phyloP scores from a whole-genome alignment of 805 yeast species.

The Trichomonascus vanleenenianus region DNA sequence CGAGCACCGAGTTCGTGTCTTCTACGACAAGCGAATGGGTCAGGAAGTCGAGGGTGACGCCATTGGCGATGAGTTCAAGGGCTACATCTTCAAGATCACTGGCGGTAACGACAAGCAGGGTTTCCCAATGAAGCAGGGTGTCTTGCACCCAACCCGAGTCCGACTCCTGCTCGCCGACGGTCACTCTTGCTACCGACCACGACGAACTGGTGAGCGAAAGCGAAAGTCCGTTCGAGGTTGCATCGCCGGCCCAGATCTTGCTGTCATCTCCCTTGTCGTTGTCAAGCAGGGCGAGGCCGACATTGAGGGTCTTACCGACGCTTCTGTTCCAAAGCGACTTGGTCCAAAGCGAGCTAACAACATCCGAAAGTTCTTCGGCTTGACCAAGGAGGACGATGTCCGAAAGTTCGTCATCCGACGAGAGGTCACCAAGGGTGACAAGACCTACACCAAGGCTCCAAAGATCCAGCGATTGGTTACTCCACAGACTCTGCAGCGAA shows the following conservation, averaged over 20 bases:
- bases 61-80: slow-evolving; percentile 98
- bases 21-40: slow-evolving; percentile 99
- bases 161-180: slow-evolving; percentile 89
- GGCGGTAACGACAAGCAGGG: slow-evolving; percentile 99
- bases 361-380: slow-evolving; percentile 99
- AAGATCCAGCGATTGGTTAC: slow-evolving; percentile 99
- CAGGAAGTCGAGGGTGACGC: slow-evolving; percentile 99
- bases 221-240: slow-evolving; percentile 99
- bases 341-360: slow-evolving; percentile 99
- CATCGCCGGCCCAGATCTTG: slow-evolving; percentile 94
- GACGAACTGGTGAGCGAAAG: slow-evolving; percentile 99
- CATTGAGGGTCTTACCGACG: slow-evolving; percentile 92
- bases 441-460: slow-evolving; percentile 99
- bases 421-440: slow-evolving; percentile 96
- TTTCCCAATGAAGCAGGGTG: slow-evolving; percentile 99
- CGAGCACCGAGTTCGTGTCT: slow-evolving; percentile 96
- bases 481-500: slow-evolving; percentile 98
- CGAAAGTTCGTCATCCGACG: slow-evolving; percentile 94
- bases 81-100: slow-evolving; percentile 96
- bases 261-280: slow-evolving; percentile 88
- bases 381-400: slow-evolving; percentile 88
- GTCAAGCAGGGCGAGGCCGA: slow-evolving; percentile 97
- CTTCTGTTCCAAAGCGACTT: slow-evolving; percentile 95
- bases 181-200: slow-evolving; percentile 98
- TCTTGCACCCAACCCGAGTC: slow-evolving; percentile 99